A percentile compares a stretch with the other conserved stretches of the same genome.
Conservation (phyloP, 495 filamentous ascomycete genomes). For the Podospora comata region DNA sequence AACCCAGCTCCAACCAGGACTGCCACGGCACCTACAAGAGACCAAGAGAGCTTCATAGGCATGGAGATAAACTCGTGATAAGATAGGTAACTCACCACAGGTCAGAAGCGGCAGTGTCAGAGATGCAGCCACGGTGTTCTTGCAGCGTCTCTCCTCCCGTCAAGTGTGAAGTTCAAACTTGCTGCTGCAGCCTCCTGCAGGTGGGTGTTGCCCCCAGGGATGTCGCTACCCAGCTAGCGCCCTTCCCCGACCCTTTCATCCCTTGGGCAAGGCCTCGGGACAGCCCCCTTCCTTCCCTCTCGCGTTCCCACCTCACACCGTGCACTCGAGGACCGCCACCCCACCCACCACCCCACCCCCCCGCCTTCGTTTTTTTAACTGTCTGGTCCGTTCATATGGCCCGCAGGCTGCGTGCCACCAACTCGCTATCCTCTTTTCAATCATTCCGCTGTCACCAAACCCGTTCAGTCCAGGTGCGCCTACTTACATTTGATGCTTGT, state of each 20-base stretch:
- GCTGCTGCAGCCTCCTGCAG: constrained; percentile 33
- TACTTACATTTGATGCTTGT: constrained; percentile 38
- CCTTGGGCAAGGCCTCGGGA: constrained; percentile 23
- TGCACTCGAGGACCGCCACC: constrained; percentile 38
- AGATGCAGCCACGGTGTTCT: background rate
- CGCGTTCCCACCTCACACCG: constrained; percentile 27
- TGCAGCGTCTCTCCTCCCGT: background rate
- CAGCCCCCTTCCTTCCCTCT: constrained; percentile 16
- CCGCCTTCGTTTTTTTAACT: constrained; percentile 47
- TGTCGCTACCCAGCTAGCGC: constrained; percentile 16
- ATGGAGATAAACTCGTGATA: background rate
- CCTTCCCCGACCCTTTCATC: constrained; percentile 21
- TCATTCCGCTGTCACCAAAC: constrained; percentile 58
- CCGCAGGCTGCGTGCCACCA: constrained; percentile 50
- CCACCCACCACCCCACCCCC: no score
- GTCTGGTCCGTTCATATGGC: constrained; percentile 43
- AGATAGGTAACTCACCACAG: background rate
- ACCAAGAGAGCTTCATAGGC: background rate
- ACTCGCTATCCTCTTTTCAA: constrained; percentile 60
- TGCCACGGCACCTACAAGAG: no score
- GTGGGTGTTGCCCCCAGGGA: constrained; percentile 15
- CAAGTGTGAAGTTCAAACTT: background rate
- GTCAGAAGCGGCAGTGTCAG: background rate
- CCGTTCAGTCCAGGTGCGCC: constrained; percentile 47
- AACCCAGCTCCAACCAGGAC: background rate